These are phyloP conservation scores for Neurospora intermedia DNA, from an alignment of 495 filamentous ascomycete species.

Conservation along the genomic window DNA sequence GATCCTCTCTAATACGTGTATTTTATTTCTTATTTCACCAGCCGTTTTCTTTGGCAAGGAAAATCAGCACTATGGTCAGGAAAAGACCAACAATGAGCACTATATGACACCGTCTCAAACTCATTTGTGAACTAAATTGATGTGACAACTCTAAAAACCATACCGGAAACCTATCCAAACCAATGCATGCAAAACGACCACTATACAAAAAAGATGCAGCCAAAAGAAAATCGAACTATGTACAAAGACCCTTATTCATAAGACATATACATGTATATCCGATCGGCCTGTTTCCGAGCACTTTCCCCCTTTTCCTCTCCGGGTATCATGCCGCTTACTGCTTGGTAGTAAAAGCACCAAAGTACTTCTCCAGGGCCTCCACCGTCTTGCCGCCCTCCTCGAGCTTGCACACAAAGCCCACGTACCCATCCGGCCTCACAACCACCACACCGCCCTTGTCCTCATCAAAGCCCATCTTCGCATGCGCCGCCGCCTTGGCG, in stretches of 20 bases:
- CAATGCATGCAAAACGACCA: background rate
- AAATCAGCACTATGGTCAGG: background rate
- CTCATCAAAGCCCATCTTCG: conserved; percentile 72
- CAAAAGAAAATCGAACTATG: background rate
- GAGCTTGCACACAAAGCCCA: conserved; percentile 62
- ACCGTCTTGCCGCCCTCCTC: conserved; percentile 67
- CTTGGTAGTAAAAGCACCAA: conserved; percentile 50
- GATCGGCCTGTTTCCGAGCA: background rate
- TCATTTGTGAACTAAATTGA: background rate
- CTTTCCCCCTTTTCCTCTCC: background rate
- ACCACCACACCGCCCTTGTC: conserved; percentile 69
- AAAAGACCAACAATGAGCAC: background rate
- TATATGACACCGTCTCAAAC: background rate
- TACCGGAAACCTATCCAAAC: background rate
- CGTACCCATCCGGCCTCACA: conserved; percentile 77
- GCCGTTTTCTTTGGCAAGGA: background rate
- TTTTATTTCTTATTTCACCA: background rate
- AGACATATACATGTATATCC: background rate
- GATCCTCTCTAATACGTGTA: background rate
- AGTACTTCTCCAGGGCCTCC: conserved; percentile 76
- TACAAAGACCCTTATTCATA: background rate
- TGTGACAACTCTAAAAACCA: background rate
- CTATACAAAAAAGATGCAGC: background rate
- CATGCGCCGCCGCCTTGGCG: conserved; percentile 64
- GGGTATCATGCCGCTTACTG: conserved; percentile 13